Base-by-base conservation (phyloP, 2,329 filamentous ascomycete genomes). In the Neoascochyta sp. region DNA sequence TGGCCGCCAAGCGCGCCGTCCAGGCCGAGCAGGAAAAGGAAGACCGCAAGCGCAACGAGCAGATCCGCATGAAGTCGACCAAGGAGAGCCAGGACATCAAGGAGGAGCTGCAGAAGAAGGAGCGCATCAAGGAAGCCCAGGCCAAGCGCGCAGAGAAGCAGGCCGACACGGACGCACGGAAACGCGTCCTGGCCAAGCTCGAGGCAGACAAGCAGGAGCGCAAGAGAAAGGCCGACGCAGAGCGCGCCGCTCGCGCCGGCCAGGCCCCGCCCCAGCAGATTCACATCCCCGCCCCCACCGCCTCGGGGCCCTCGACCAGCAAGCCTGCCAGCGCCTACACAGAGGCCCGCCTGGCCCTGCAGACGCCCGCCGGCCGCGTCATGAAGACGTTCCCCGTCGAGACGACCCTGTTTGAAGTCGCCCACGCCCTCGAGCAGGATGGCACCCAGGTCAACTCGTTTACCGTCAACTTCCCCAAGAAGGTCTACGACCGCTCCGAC, bases 201-300 rank as follows among this genome's bases (percentile, higher is more conserved):
- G 89, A 92, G 49, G 89, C 85, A 9, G 89, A 96, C 68, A 95
- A 93, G 71, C 84, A 86, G 49, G 88, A 90, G 53, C 80, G 92
- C 31, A 81, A 85, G 43, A 75, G 83, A 44, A 94, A 92, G 62
- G 82, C 86, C 3, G 92, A 95, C 54, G 73, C 79, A 34, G 85
- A 87, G 50, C 94, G 90, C 67, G 89, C 89, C 1, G 78, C 79
- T 32, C 77, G 90, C n/a, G 86, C 88, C 47, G 89, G 90, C n/a
- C 72, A 77, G 31, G 67, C 69, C 10, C 60, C 68, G 14, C 71
- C 75, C 12, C 69, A 10, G 54, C 71, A 15, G 62, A 71, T 3
- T 66, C 75, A 14, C 66, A 67, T 71, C 1, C 63, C 73, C 9
- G 64, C 41, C 5, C 57, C 72, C n/a, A 65, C 67, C 1, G 54